A percentile compares a stretch with the other conserved stretches of the same genome.
Conservation (phyloP, 805 yeast genomes). For the Saccharomycopsis sp. region DNA sequence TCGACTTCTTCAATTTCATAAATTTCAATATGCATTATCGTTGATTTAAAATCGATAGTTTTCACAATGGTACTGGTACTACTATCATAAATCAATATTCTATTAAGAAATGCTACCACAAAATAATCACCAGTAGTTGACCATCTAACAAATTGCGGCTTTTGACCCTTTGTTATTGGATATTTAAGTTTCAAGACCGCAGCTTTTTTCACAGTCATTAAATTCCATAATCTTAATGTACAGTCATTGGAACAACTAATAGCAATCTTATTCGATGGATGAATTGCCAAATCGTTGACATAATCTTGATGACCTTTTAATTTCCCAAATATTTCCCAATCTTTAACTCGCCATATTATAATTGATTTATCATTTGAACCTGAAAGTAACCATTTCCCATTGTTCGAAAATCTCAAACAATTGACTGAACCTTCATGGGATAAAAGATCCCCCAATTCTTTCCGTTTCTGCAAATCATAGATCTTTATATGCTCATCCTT, state of each 20-base stretch:
- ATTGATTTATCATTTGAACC: slow-evolving; percentile 90
- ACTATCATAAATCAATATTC: slow-evolving; percentile 59
- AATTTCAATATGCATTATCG: slow-evolving; percentile 64
- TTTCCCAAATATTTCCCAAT: slow-evolving; percentile 89
- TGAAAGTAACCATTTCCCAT: slow-evolving; percentile 80
- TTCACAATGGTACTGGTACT: slow-evolving; percentile 50
- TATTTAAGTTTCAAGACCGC: slow-evolving; percentile 66
- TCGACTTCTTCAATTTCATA: slow-evolving; percentile 40
- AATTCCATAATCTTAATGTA: slow-evolving; percentile 85
- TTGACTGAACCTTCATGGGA: slow-evolving; percentile 89
- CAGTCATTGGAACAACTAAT: slow-evolving; percentile 82
- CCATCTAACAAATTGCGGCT: slow-evolving; percentile 65
- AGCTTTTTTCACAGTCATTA: slow-evolving; percentile 95
- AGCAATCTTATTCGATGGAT: slow-evolving; percentile 86
- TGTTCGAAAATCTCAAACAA: slow-evolving; percentile 60
- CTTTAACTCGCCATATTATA: slow-evolving; percentile 90
- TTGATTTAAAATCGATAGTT: slow-evolving; percentile 43
- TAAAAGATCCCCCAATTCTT: slow-evolving; percentile 84
- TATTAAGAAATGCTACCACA: slow-evolving; percentile 65
- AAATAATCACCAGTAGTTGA: slow-evolving; percentile 59
- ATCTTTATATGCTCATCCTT: slow-evolving; percentile 94
- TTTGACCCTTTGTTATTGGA: slow-evolving; percentile 49
- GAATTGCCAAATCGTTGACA: slow-evolving; percentile 80
- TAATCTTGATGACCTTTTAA: slow-evolving; percentile 86
- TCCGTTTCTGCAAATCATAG: slow-evolving; percentile 88